phyloP scores from a whole-genome alignment of 148 eudicot genomes.

The Rhododendron griersonianum region DNA sequence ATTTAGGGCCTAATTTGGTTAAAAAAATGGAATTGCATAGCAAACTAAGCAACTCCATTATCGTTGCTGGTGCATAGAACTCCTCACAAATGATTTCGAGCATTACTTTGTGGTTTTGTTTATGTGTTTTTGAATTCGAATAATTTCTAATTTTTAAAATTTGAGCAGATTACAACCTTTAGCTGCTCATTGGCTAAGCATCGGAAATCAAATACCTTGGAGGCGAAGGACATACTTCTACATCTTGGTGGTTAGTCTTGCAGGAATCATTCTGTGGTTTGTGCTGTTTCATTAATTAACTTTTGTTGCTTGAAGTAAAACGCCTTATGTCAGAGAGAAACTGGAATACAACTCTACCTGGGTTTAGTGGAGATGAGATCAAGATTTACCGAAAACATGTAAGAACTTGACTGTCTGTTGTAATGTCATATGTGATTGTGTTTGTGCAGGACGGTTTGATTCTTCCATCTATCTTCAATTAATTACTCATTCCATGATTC shows the following conservation, averaged over 20 bases:
- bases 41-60: not conserved
- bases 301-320: not conserved
- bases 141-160: not conserved
- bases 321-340: constrained; percentile 57
- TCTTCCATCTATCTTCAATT: not conserved
- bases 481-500: not conserved
- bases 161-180: constrained; percentile 70
- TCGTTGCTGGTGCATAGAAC: not conserved
- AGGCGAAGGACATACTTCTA: constrained; percentile 87
- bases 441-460: not conserved
- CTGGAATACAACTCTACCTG: constrained; percentile 91
- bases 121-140: not conserved
- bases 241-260: constrained; percentile 89
- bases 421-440: not conserved
- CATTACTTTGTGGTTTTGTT: not conserved
- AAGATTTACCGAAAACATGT: constrained; percentile 70
- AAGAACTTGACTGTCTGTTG: constrained; percentile 17
- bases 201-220: constrained; percentile 79
- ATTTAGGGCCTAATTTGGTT: not conserved
- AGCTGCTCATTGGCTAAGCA: constrained; percentile 97
- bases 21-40: not conserved
- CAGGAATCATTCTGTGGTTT: constrained; percentile 4
- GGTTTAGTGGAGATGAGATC: constrained; percentile 83
- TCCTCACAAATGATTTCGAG: not conserved
- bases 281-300: not conserved